Evolutionary conservation across 2,329 filamentous ascomycete genomes (phyloP).

Genomic region (Talaromyces sp.): DNA sequence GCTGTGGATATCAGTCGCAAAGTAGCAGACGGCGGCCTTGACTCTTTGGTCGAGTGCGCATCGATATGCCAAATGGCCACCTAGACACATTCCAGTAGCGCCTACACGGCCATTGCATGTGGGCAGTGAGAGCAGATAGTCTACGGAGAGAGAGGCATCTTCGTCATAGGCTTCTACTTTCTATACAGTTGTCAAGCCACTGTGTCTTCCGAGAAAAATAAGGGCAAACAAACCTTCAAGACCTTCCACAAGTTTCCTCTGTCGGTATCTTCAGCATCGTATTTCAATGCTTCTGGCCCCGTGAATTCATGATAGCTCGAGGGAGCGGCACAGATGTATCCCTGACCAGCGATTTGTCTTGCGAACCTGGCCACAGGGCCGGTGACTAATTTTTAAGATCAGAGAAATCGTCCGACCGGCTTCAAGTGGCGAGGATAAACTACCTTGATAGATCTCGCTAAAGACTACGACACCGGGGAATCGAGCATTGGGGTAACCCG

Average conservation of each 20-base stretch:
- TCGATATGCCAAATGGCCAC: constrained; percentile 77
- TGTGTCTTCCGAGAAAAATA: not conserved
- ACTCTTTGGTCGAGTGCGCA: constrained; percentile 73
- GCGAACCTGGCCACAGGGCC: constrained; percentile 86
- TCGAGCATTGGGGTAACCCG: constrained; percentile 81
- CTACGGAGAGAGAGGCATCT: constrained; percentile 65
- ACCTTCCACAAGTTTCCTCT: constrained; percentile 83
- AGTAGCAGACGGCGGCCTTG: constrained; percentile 76
- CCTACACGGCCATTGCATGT: constrained; percentile 81
- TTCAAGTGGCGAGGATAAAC: not conserved
- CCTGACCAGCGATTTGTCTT: constrained; percentile 84
- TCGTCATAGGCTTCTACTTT: constrained; percentile 82
- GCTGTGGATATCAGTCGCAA: constrained; percentile 86
- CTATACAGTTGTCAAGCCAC: constrained; percentile 38
- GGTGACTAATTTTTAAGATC: constrained; percentile 60
- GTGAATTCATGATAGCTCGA: constrained; percentile 93
- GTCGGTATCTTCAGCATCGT: constrained; percentile 84
- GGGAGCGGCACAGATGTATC: constrained; percentile 87
- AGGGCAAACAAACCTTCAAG: constrained; percentile 55
- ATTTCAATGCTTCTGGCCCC: constrained; percentile 75
- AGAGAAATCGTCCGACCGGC: not conserved
- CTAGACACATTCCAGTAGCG: constrained; percentile 85
- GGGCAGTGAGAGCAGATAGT: constrained; percentile 65
- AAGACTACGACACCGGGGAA: constrained; percentile 88
- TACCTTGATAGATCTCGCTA: constrained; percentile 94